Conservation (phyloP, 1,139 yeast genomes). For the Suhomyces coccinellae region DNA sequence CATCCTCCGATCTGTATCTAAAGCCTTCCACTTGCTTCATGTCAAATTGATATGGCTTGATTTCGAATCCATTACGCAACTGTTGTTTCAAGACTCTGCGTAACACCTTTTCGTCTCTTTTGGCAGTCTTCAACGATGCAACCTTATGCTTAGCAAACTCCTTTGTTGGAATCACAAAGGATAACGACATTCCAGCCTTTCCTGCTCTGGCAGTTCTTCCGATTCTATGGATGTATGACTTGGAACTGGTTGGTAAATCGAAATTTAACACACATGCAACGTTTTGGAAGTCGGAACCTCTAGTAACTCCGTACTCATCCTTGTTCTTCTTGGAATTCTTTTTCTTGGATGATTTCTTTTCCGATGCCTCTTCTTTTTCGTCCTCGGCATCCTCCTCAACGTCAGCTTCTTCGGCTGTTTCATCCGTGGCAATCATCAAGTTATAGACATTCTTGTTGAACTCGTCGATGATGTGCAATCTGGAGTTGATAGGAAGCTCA, state of each 20-base stretch:
- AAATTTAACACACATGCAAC: constrained; percentile 96
- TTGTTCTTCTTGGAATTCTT: constrained; percentile 50
- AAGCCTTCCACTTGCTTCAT: constrained; percentile 92
- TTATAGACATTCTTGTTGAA: constrained; percentile 88
- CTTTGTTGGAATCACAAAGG: constrained; percentile 82
- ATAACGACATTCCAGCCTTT: constrained; percentile 89
- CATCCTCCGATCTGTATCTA: constrained; percentile 96
- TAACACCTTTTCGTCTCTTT: constrained; percentile 83
- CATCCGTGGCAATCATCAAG: constrained; percentile 93
- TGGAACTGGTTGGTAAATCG: constrained; percentile 88
- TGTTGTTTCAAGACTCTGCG: constrained; percentile 77
- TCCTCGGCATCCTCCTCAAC: constrained; percentile 52
- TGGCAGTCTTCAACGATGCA: constrained; percentile 69
- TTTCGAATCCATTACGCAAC: constrained; percentile 66
- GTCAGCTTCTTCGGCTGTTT: constrained; percentile 53
- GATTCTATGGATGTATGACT: constrained; percentile 88
- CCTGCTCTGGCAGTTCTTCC: constrained; percentile 99
- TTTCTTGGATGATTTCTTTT: constrained; percentile 12
- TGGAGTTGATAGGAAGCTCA: constrained; percentile 89
- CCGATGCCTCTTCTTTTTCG: constrained; percentile 5
- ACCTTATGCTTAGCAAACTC: constrained; percentile 89
- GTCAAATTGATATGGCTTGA: constrained; percentile 86
- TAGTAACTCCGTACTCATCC: constrained; percentile 83
- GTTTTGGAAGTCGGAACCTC: constrained; percentile 96
- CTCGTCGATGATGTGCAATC: constrained; percentile 93